Evolutionary conservation across 345 rosid species (phyloP), one percentile per base, ranked within the genome.

Genomic region (Lepidium didymum): DNA sequence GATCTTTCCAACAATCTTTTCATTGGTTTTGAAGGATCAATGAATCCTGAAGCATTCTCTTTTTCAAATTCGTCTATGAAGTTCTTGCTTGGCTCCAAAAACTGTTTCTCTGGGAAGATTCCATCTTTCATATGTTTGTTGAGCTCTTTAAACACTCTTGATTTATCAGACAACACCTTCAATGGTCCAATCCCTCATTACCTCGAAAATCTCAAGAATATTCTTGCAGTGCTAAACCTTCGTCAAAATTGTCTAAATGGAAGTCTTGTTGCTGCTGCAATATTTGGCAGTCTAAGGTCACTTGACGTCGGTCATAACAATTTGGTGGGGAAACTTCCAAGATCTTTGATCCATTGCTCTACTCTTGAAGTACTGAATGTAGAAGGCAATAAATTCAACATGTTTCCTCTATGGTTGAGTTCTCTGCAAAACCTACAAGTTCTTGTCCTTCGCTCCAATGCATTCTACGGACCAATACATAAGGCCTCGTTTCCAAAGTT

Each of bases 261-360:
- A 16, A 3, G 11, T 8, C 50, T 44, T 15, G 23, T 44, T 15
- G 23, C 49, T 3, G 11, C 10, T 2, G 10, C 5, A 3, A 16
- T 13, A 56, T 41, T 49, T 77, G 5, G 12, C 5, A 76, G 65
- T n/a, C 11, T 56, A 33, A 14, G 62, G 4, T 67, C 67, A 0
- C 16, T 81, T 6, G 51, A 74, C 13, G 54, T 78, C 1, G 33
- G 64, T 37, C 42, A 18, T 7, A 80, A 80, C 54, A 18, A 31
- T 0, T 58, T 80, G 2, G 21, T 2, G 4, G 84, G 84, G 16
- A 51, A 44, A 16, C 50, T 44, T 44, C 50, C 50, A 16, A 44
- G 50, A 15, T 44, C 49, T 15, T 7, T 44, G 21, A 15, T 8
- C 21, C 49, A 10, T 44, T 15, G 7, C 21, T 44, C 49, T 44